A percentile compares a stretch with the other conserved stretches of the same genome.
Conservation (phyloP, 345 rosid genomes). For the Linum tenue region DNA sequence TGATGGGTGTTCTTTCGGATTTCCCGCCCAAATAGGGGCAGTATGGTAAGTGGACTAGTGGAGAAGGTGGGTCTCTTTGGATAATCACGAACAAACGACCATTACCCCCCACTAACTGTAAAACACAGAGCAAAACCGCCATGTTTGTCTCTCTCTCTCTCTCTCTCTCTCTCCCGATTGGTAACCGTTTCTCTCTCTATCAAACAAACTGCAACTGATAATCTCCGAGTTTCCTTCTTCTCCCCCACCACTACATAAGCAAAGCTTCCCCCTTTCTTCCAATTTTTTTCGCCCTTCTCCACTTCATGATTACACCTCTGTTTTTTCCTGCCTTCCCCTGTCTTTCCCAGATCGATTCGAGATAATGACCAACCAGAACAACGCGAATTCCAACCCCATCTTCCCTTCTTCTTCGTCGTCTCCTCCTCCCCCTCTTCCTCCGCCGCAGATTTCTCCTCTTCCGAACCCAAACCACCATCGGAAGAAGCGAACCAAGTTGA, state of each 20-base stretch:
- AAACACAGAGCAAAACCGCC: neutral
- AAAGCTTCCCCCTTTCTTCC: conserved; percentile 1
- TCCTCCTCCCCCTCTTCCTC: conserved; percentile 13
- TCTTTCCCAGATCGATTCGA: neutral
- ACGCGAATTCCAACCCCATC: conserved; percentile 1
- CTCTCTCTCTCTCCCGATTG: no score
- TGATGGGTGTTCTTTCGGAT: neutral
- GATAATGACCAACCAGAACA: conserved; percentile 7
- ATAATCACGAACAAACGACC: neutral
- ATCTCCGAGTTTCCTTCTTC: no score
- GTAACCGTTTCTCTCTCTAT: no score
- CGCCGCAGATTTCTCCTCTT: conserved; percentile 6
- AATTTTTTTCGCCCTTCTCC: neutral
- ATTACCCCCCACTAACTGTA: neutral
- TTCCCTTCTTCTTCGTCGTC: conserved; percentile 18
- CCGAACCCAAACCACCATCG: conserved; percentile 17
- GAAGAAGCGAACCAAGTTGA: conserved; percentile 38
- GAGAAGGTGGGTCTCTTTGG: neutral
- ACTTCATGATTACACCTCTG: neutral
- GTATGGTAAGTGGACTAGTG: neutral
- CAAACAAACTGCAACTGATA: no score
- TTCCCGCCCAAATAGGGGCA: neutral
- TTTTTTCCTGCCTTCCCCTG: neutral
- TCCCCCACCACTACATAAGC: conserved; percentile 8
- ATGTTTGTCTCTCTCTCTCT: no score